phyloP scores from a whole-genome alignment of 2,329 filamentous ascomycete species.

The Aspergillus pseudoglaucus region DNA sequence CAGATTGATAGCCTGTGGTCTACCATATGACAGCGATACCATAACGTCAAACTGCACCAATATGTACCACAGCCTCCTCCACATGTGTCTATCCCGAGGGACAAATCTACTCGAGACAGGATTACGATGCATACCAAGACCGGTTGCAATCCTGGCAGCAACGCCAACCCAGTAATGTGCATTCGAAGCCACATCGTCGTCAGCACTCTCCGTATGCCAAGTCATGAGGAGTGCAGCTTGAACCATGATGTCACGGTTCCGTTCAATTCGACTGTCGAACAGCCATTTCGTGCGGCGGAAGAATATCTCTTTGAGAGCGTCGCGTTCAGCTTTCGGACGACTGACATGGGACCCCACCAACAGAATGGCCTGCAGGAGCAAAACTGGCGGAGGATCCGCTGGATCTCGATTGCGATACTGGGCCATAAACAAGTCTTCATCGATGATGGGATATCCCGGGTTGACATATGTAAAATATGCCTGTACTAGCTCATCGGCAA shows the following conservation, averaged over 20 bases:
- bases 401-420: conserved; percentile 45
- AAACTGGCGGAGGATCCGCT: conserved; percentile 40
- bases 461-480: conserved; percentile 49
- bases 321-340: conserved; percentile 33
- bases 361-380: conserved; percentile 47
- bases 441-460: conserved; percentile 47
- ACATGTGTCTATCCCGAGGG: conserved; percentile 37
- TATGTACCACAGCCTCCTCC: conserved; percentile 40
- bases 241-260: conserved; percentile 49
- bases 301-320: conserved; percentile 43
- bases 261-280: conserved; percentile 49
- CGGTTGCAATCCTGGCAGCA: conserved; percentile 47
- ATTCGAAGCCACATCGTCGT: conserved; percentile 51
- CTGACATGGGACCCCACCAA: conserved; percentile 49
- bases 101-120: conserved; percentile 36
- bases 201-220: conserved; percentile 49
- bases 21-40: conserved; percentile 43
- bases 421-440: conserved; percentile 47
- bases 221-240: conserved; percentile 50
- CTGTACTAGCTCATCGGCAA: conserved; percentile 46
- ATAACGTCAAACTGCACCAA: conserved; percentile 40
- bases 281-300: conserved; percentile 49
- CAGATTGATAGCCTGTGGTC: conserved; percentile 48
- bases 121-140: conserved; percentile 49
- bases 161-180: conserved; percentile 50